phyloP scores from a whole-genome alignment of 352 stramenopile species.

The Globisporangium iwayamae region DNA sequence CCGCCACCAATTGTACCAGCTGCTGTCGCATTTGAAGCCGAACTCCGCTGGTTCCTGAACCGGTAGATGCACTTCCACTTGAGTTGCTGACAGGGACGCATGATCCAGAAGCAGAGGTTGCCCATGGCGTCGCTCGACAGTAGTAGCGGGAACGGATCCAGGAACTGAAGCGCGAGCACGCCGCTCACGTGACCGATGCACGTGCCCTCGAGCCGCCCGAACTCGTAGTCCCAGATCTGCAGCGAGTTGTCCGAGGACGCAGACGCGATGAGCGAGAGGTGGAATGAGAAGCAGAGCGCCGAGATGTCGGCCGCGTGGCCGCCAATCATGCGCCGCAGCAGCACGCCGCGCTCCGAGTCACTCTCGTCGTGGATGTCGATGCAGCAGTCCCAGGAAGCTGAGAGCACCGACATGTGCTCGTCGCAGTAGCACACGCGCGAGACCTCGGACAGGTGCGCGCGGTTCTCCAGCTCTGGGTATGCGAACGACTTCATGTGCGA shows the following conservation, averaged over 20 bases:
- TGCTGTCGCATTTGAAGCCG: neutral
- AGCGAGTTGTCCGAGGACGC: slow-evolving; percentile 67
- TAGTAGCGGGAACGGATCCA: slow-evolving; percentile 72
- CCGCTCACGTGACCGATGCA: slow-evolving; percentile 73
- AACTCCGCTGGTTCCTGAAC: slow-evolving; percentile 54
- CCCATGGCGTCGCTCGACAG: slow-evolving; percentile 64
- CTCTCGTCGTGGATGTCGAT: slow-evolving; percentile 86
- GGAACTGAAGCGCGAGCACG: slow-evolving; percentile 59
- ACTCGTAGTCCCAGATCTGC: slow-evolving; percentile 88
- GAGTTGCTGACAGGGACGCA: slow-evolving; percentile 47
- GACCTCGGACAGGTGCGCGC: slow-evolving; percentile 72
- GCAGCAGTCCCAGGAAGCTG: slow-evolving; percentile 72
- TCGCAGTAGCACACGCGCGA: slow-evolving; percentile 77
- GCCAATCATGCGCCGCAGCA: slow-evolving; percentile 69
- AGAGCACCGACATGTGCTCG: slow-evolving; percentile 85
- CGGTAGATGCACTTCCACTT: slow-evolving; percentile 77
- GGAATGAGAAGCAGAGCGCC: slow-evolving; percentile 65
- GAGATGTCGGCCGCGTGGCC: slow-evolving; percentile 80
- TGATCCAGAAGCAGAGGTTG: slow-evolving; percentile 76
- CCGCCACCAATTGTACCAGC: slow-evolving; percentile 16
- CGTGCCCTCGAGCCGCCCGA: slow-evolving; percentile 69
- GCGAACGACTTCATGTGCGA: slow-evolving; percentile 85
- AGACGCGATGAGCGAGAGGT: slow-evolving; percentile 75
- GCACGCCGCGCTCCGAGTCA: slow-evolving; percentile 69
- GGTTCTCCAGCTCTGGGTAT: slow-evolving; percentile 59